Base-by-base conservation (phyloP, 306 rosid genomes). In the Fagus sylvatica region DNA sequence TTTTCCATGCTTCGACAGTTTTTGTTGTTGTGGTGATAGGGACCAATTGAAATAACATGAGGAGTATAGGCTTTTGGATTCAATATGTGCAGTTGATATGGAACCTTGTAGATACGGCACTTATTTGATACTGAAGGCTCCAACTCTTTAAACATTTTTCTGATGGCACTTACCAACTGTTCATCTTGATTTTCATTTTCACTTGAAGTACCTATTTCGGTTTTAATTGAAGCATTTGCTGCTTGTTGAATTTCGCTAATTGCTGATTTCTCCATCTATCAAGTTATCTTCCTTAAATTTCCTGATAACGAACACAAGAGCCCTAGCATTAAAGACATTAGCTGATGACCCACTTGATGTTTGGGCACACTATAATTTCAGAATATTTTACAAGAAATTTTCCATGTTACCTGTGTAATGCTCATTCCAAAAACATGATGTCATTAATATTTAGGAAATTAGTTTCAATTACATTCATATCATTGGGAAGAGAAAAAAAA, bases 11-110 rank as follows among this genome's bases (percentile, higher is more conserved):
- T 82, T 19, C 60, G 75, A 6, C 82, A 72, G 12, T 40, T 65
- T 2, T 55, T 57, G 1, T 61, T 75, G n/a, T 13, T 0, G 4
- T 36, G 74, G 77, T 81, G 79, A 51, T 82, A 69, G 36, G 84
- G 86, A 5, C 88, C 88, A 2, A 82, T 78, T 9, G 88, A 85
- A 75, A 85, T 71, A 61, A 78, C 73, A 22, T 51, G 78, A 28
- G 88, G 88, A 13, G 86, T 76, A 64, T 79, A 82, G 5, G 81
- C 81, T 56, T 85, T 7, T 1, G n/a, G n/a, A n/a, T n/a, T n/a
- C n/a, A n/a, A n/a, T n/a, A n/a, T 76, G 62, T 82, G 82, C 17
- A 85, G 30, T 36, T 17, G 7, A 9, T 19, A 68, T 7, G 88
- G 86, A 7, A 82, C 86, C 68, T 5, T 68, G 43, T 79, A 76